Base-by-base conservation (phyloP, 2,329 filamentous ascomycete species). In the Magnaporthales sp. region DNA sequence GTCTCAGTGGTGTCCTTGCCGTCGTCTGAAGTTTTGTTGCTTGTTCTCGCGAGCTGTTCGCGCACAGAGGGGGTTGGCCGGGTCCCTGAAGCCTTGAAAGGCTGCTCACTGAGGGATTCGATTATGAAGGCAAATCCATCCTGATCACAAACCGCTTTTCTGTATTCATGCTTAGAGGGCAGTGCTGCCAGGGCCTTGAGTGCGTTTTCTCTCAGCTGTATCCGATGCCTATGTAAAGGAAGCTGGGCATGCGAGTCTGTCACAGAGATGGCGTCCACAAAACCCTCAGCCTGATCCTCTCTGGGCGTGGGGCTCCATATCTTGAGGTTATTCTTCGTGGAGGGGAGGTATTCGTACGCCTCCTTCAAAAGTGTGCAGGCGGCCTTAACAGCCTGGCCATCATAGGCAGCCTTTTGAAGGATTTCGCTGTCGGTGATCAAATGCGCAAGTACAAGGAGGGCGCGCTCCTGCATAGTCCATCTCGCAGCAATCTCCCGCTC, bases 101-200 rank as follows among this genome's bases (percentile, higher is more conserved):
- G 83, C 31, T 85, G 88, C 66, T 79, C 77, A 1, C 74, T 77
- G 61, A 98, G 83, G 0, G 93, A 95, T 71, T 96, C 91, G 58
- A 96, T 89, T 65, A 98, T 89, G 74, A 90, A 93, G 0, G 88
- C 84, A 61, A 96, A 83, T 64, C 91, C 86, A n/a, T 93, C 92
- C 71, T 91, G 87, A 27, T 93, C 89, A 65, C 95, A 90, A 62
- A 98, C 85, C 0, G 85, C 84, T 74, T 96, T 96, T 60, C 93
- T 85, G 73, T 94, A 92, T 27, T 91, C 87, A 71, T 98, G 93
- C 72, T 93, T 92, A 2, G 91, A 87, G 1, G 91, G 87, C 64
- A 98, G 81, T 2, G 92, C 90, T n/a, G 91, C 91, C 67, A 98
- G 80, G 1, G 92, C 93, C 72, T 89, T 89, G 22, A 98, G 79